Percentiles rank a stretch among this genome's conserved stretches.
Conservation (phyloP, 2,329 filamentous ascomycete genomes). For the Pseudogymnoascus sp. region DNA sequence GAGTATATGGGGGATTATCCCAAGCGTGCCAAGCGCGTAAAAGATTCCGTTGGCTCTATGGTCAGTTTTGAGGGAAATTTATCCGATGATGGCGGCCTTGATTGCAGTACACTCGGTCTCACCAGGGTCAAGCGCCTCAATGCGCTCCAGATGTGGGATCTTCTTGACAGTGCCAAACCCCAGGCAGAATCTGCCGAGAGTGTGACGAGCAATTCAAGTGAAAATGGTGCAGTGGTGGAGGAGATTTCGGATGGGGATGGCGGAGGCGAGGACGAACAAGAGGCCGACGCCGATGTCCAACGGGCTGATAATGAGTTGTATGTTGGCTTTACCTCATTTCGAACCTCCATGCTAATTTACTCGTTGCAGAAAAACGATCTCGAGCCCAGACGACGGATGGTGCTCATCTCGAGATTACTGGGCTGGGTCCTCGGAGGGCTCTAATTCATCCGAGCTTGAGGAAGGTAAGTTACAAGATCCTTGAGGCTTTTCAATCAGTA, state of each 20-base stretch:
- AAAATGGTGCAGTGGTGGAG: background rate
- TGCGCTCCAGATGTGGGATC: background rate
- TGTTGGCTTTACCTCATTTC: background rate
- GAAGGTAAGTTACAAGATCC: background rate
- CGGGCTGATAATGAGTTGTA: background rate
- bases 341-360: background rate
- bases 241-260: background rate
- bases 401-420: constrained; percentile 3
- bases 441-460: background rate
- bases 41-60: background rate
- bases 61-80: background rate
- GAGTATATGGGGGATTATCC: background rate
- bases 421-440: background rate
- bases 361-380: background rate
- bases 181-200: background rate
- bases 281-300: background rate
- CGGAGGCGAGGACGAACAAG: background rate
- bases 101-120: background rate
- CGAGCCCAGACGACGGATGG: background rate
- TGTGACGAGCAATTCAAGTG: background rate
- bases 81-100: background rate
- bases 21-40: background rate
- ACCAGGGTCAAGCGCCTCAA: background rate
- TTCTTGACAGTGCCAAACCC: background rate
- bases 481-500: background rate